These are phyloP conservation scores for Colletotrichum filicis DNA, from an alignment of 2,329 filamentous ascomycete genomes.

Conservation along the genomic window DNA sequence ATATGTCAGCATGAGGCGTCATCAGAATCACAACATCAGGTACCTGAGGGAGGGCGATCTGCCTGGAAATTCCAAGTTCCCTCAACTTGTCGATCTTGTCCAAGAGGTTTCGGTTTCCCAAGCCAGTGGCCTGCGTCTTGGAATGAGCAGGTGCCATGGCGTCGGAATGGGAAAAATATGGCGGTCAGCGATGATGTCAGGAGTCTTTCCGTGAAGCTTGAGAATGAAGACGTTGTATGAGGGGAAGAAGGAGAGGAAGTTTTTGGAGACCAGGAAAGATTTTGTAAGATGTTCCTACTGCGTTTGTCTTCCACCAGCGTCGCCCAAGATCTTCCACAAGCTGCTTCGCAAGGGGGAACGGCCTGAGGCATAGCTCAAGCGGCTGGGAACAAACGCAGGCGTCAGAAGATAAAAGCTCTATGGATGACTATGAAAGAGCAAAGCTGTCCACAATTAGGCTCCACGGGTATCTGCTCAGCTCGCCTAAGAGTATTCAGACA, in stretches of 20 bases:
- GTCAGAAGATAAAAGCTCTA: background rate
- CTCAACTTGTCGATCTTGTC: conserved; percentile 44
- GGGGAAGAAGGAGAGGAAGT: background rate
- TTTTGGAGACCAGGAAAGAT: background rate
- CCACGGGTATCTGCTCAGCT: background rate
- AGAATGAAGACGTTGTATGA: background rate
- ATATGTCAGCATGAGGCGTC: conserved; percentile 36
- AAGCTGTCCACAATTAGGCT: background rate
- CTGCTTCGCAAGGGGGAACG: background rate
- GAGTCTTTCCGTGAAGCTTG: background rate
- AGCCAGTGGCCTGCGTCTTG: background rate
- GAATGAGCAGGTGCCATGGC: conserved; percentile 14
- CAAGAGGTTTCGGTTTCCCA: conserved; percentile 30
- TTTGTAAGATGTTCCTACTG: background rate
- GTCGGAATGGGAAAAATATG: background rate
- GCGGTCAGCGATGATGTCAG: background rate
- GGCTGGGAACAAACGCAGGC: background rate
- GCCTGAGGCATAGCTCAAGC: background rate
- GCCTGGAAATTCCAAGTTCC: conserved; percentile 50
- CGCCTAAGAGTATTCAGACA: background rate
- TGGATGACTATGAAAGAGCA: background rate
- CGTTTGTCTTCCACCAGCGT: background rate
- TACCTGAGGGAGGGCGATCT: conserved; percentile 39
- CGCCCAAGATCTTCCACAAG: background rate
- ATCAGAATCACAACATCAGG: background rate